Conservation (phyloP, 805 yeast genomes). For the Yarrowia sp. region DNA sequence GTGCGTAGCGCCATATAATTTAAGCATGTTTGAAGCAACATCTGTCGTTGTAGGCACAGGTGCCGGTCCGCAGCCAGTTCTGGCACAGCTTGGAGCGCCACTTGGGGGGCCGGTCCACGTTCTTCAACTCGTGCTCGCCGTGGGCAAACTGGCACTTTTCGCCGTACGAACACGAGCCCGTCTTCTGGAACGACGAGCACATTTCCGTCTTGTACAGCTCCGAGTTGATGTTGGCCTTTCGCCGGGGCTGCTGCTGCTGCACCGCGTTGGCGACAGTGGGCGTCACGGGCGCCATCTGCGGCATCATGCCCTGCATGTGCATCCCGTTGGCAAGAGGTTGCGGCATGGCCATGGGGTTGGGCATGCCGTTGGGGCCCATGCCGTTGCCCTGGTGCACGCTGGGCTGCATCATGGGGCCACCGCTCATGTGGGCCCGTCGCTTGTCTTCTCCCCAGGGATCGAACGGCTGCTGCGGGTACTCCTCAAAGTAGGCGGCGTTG, state of each 20-base stretch:
- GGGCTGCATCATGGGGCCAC: neutral
- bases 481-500: slow-evolving; percentile 18
- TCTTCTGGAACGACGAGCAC: slow-evolving; percentile 70
- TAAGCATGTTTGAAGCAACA: slow-evolving; percentile 80
- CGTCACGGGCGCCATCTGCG: slow-evolving; percentile 3
- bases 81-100: slow-evolving; percentile 91
- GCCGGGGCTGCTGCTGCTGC: slow-evolving; percentile 31
- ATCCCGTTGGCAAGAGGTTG: neutral
- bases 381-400: neutral
- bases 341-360: too few relatives aligned
- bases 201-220: slow-evolving; percentile 86
- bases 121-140: slow-evolving; percentile 72
- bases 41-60: slow-evolving; percentile 83
- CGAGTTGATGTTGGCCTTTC: slow-evolving; percentile 45
- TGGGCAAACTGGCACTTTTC: slow-evolving; percentile 93
- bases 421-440: neutral
- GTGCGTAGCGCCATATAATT: slow-evolving; percentile 4
- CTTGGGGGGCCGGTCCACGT: slow-evolving; percentile 68
- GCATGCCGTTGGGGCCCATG: neutral
- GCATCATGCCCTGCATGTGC: slow-evolving; percentile 3
- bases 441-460: slow-evolving; percentile 23
- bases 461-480: slow-evolving; percentile 19
- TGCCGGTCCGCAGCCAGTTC: slow-evolving; percentile 78
- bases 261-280: neutral
- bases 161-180: slow-evolving; percentile 78